A percentile compares a stretch with the other conserved stretches of the same genome.
Evolutionary conservation across 2,329 filamentous ascomycete genomes (phyloP).

Genomic region (Paraphaeosphaeria sporulosa): DNA sequence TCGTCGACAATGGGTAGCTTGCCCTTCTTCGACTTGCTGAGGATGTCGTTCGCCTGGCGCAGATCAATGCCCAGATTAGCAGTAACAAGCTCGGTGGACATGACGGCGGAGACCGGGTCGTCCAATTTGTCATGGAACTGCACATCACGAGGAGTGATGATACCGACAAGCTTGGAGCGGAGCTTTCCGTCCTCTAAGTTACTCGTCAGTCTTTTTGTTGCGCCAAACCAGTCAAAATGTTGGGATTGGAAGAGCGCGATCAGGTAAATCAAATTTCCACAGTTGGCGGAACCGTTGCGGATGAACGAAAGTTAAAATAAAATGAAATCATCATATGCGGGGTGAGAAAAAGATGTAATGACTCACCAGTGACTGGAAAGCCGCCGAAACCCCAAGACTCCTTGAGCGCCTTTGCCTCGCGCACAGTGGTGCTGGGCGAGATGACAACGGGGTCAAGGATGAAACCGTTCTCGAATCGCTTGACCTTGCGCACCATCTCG

Average conservation of each 20-base stretch:
- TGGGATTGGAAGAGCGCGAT: background rate
- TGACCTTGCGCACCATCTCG: conserved; percentile 99
- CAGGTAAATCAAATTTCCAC: conserved; percentile 65
- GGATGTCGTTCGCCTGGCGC: conserved; percentile 87
- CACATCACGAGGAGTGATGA: conserved; percentile 96
- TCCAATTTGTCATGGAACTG: conserved; percentile 86
- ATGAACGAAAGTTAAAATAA: conserved; percentile 99
- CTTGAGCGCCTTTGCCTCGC: conserved; percentile 89
- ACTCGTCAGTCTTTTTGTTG: conserved; percentile 30
- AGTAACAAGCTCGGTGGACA: conserved; percentile 94
- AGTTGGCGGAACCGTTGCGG: conserved; percentile 91
- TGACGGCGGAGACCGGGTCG: conserved; percentile 83
- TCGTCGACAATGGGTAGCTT: conserved; percentile 93
- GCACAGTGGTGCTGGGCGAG: conserved; percentile 84
- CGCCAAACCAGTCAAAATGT: conserved; percentile 12
- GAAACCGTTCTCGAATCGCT: conserved; percentile 99
- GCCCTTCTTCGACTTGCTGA: conserved; percentile 96
- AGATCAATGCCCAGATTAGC: conserved; percentile 84
- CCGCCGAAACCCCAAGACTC: conserved; percentile 99
- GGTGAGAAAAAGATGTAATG: conserved; percentile 23
- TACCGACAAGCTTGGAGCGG: conserved; percentile 94
- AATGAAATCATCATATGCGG: conserved; percentile 74
- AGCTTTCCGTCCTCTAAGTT: conserved; percentile 84
- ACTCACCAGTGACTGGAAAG: conserved; percentile 96
- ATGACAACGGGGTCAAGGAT: conserved; percentile 96